phyloP scores from a whole-genome alignment of 345 rosid genomes.

The Nephelium lappaceum region DNA sequence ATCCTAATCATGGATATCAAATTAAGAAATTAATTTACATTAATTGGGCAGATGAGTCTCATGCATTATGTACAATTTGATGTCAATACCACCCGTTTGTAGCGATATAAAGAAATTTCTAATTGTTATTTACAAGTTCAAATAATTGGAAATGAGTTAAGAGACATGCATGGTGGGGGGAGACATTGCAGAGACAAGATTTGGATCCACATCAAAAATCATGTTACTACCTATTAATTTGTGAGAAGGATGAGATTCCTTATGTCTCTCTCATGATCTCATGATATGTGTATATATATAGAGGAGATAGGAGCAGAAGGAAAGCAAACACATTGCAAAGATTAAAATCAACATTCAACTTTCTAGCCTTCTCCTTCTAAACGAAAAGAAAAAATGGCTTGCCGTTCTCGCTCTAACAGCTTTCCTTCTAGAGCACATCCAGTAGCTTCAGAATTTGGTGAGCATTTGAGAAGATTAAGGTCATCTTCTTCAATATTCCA shows the following conservation, averaged over 20 bases:
- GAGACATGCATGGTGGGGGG: not conserved
- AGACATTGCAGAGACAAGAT: not conserved
- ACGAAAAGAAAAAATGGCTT: not conserved
- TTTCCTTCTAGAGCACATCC: slow-evolving; percentile 49
- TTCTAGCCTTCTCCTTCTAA: not conserved
- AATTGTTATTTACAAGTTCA: not conserved
- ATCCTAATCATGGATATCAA: not conserved
- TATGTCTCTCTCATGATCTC: not conserved
- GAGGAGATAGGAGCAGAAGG: not conserved
- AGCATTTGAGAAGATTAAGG: slow-evolving; percentile 37
- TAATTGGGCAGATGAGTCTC: not conserved
- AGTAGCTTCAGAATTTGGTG: slow-evolving; percentile 34
- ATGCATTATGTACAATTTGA: not conserved
- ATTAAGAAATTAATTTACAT: not conserved
- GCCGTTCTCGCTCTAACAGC: slow-evolving; percentile 53
- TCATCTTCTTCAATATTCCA: slow-evolving; percentile 3
- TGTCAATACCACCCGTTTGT: not conserved
- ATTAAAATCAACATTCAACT: not conserved
- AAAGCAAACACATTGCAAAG: not conserved
- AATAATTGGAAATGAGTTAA: slow-evolving; percentile 1
- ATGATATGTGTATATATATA: not conserved
- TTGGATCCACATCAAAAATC: not conserved
- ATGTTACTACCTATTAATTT: not conserved
- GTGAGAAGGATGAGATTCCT: not conserved
- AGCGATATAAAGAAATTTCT: not conserved